A percentile compares a stretch with the other conserved stretches of the same genome.
phyloP scores from a whole-genome alignment of 169 alveolate species.

The Eimeria sp. region DNA sequence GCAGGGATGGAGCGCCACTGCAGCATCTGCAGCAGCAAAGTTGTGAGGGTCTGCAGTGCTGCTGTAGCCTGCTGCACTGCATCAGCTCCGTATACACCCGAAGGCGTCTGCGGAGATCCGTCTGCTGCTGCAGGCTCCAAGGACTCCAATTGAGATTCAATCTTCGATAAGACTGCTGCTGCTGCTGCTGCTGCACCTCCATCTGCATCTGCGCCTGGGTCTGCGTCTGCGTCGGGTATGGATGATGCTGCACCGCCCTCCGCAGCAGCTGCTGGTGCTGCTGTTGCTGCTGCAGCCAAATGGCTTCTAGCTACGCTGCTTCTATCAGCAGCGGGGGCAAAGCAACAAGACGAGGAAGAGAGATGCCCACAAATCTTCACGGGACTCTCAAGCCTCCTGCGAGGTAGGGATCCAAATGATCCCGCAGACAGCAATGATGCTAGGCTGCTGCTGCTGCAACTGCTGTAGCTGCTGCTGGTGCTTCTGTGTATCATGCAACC shows the following conservation, averaged over 20 bases:
- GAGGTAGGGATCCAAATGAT: background rate
- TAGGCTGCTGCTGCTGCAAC: conserved; percentile 2
- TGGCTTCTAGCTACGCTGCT: background rate
- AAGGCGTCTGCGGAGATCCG: background rate
- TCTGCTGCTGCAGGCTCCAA: conserved; percentile 12
- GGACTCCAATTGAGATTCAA: background rate
- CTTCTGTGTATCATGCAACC: background rate
- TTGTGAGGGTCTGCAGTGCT: background rate
- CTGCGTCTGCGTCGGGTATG: background rate
- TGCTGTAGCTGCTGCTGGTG: background rate
- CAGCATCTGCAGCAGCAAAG: background rate
- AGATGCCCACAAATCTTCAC: background rate
- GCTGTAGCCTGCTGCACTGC: background rate
- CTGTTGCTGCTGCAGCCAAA: background rate
- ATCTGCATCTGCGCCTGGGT: background rate
- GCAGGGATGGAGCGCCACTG: background rate
- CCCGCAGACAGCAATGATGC: background rate
- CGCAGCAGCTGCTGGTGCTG: background rate
- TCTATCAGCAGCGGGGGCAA: background rate
- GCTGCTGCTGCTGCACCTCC: background rate
- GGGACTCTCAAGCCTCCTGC: background rate
- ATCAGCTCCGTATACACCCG: conserved; percentile 5
- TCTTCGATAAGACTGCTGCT: background rate
- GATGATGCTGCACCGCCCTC: background rate
- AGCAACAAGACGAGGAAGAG: background rate